Percentiles rank a stretch among this genome's conserved stretches.
These are phyloP conservation scores for Calonectria ilicicola DNA, from an alignment of 2,329 filamentous ascomycete genomes.

Conservation along the genomic window DNA sequence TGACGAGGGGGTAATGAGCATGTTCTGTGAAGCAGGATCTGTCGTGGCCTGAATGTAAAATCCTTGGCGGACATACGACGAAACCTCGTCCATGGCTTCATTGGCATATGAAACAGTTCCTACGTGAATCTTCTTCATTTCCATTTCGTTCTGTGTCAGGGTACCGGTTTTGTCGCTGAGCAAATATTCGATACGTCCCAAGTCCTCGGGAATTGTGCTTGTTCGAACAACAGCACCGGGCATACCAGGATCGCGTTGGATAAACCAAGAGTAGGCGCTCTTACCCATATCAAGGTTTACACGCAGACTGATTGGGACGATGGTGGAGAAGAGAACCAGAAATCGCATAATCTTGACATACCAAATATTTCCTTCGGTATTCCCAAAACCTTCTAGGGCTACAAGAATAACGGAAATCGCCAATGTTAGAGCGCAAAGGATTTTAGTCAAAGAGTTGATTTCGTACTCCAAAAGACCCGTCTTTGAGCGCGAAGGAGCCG, in stretches of 20 bases:
- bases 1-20: constrained; percentile 82
- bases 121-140: constrained; percentile 98
- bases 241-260: constrained; percentile 91
- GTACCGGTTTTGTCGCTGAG: constrained; percentile 99
- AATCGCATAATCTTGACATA: constrained; percentile 99
- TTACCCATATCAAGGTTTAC: constrained; percentile 99
- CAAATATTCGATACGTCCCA: constrained; percentile 95
- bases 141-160: constrained; percentile 97
- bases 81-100: constrained; percentile 98
- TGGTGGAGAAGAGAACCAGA: constrained; percentile 97
- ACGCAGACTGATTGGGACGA: constrained; percentile 95
- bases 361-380: constrained; percentile 77
- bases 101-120: constrained; percentile 98
- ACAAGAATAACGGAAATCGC: constrained; percentile 89
- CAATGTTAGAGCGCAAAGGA: constrained; percentile 89
- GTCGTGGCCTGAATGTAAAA: constrained; percentile 70
- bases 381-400: constrained; percentile 84
- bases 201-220: constrained; percentile 96
- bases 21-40: constrained; percentile 56
- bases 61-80: constrained; percentile 85
- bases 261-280: constrained; percentile 95
- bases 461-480: constrained; percentile 94
- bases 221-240: constrained; percentile 93
- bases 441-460: constrained; percentile 97
- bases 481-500: constrained; percentile 91